Base-by-base conservation (phyloP, 2,329 filamentous ascomycete genomes). In the Nothophaeocryptopus gaeumannii region DNA sequence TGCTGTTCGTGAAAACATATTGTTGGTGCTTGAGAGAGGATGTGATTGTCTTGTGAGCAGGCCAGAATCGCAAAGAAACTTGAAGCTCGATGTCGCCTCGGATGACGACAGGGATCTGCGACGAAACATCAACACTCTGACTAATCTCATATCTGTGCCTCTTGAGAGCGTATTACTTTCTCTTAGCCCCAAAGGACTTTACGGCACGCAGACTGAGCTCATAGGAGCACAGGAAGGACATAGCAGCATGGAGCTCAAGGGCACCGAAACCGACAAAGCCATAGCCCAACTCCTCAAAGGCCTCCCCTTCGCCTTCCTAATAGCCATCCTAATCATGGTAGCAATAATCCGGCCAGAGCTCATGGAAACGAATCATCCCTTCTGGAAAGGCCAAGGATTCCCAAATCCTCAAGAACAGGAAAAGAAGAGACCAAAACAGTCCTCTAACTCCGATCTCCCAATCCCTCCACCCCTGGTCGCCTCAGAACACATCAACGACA, bases 401-500 rank as follows among this genome's bases (percentile, higher is more conserved):
- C 35, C 12, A n/a, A 4, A 13, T 1, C 5, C 33, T 50, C 35
- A 26, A 37, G 16, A 26, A 2, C 33, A 30, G 16, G 5, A 39
- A 20, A 34, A 36, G 26, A 26, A 38, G 42, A 14, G 15, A 16
- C 11, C 20, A 5, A 48, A 42, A 33, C 26, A 48, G 38, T 36
- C 39, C 16, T 15, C 34, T 33, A 31, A 16, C 14, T 16, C 39
- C 29, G 20, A 32, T 16, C 47, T 50, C 32, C 55, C 32, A 15
- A 38, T 32, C 13, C 52, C 47, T 34, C 45, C 54, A 30, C 41
- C 39, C 47, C 60, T 72, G 47, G 58, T 57, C 35, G 68, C 70
- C 41, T 58, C 67, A 8, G 63, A 70, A 36, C 64, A 72, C 51
- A 54, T 65, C 15, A 63, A 70, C 42, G 81, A 83, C 61, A 67